Evolutionary conservation across 2,329 filamentous ascomycete genomes (phyloP).

Genomic region (Fusarium tanahbumbuense): DNA sequence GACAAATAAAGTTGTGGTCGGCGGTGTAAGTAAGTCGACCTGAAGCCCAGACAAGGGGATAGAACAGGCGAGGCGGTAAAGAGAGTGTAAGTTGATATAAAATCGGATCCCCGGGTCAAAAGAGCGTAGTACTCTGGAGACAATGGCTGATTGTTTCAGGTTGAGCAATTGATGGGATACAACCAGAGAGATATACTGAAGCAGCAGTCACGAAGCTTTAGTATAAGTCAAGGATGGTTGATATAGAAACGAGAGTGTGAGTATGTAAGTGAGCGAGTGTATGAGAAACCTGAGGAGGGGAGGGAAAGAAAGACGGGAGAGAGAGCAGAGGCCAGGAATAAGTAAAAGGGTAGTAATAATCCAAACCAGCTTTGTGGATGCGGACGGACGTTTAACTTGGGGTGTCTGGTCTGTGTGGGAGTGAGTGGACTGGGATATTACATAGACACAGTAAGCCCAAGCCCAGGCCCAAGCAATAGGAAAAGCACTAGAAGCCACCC

Average conservation of each 20-base stretch:
- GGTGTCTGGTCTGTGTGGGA: constrained; percentile 21
- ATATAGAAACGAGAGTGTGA: constrained; percentile 33
- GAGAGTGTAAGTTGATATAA: constrained; percentile 29
- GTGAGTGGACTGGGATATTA: constrained; percentile 15
- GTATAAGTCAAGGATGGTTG: constrained; percentile 21
- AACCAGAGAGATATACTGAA: constrained; percentile 9
- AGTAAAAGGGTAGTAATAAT: constrained; percentile 41
- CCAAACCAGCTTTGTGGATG: constrained; percentile 43
- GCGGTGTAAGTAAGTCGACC: constrained; percentile 28
- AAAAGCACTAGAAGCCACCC: constrained; percentile 5
- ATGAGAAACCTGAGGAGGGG: constrained; percentile 29
- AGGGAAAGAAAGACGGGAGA: constrained; percentile 18
- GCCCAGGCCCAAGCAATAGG: constrained; percentile 29
- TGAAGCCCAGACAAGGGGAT: constrained; percentile 16
- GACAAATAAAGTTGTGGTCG: background rate
- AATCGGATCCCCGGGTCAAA: constrained; percentile 18
- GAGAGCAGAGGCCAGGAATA: constrained; percentile 32
- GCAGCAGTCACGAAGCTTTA: constrained; percentile 16
- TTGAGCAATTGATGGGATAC: constrained; percentile 30
- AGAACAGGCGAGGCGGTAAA: constrained; percentile 18
- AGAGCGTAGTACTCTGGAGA: constrained; percentile 37
- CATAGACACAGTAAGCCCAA: constrained; percentile 18
- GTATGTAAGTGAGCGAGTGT: background rate
- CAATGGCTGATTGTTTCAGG: constrained; percentile 16
- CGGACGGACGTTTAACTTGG: constrained; percentile 13